A percentile compares a stretch with the other conserved stretches of the same genome.
These are phyloP conservation scores for Micractinium conductrix DNA, from an alignment of 139 green algal species.

Conservation along the genomic window DNA sequence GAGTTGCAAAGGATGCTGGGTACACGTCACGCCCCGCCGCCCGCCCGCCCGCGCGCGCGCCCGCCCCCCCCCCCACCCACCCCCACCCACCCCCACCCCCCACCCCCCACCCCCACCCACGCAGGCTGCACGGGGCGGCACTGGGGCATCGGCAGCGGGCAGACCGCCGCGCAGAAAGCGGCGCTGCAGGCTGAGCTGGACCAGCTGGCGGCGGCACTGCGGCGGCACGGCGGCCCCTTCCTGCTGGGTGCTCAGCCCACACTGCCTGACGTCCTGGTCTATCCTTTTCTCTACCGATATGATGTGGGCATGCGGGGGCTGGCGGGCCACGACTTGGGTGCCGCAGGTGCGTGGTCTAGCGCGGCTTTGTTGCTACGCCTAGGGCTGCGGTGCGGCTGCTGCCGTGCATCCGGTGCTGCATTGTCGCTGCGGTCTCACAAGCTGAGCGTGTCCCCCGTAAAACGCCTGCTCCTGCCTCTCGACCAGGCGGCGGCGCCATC, in stretches of 20 bases:
- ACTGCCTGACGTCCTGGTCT: conserved; percentile 50
- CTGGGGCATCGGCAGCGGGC: conserved; percentile 58
- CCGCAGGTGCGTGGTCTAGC: too few relatives aligned
- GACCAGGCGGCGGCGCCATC: conserved; percentile 22
- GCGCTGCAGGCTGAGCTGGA: conserved; percentile 43
- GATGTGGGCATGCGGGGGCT: conserved; percentile 23
- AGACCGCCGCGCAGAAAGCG: conserved; percentile 42
- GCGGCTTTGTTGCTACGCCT: too few relatives aligned
- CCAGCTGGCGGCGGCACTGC: conserved; percentile 1
- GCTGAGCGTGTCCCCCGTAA: too few relatives aligned
- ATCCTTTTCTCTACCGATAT: conserved; percentile 55
- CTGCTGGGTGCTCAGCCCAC: conserved; percentile 36
- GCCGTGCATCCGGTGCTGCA: too few relatives aligned
- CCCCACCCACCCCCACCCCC: background rate
- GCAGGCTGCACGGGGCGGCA: conserved; percentile 23
- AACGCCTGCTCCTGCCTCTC: too few relatives aligned
- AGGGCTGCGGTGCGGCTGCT: background rate
- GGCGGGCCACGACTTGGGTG: conserved; percentile 27
- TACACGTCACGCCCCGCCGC: too few relatives aligned
- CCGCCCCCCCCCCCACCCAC: background rate
- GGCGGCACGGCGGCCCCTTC: conserved; percentile 45
- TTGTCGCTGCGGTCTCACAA: too few relatives aligned
- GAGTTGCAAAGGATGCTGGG: too few relatives aligned
- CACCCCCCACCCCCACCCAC: too few relatives aligned
- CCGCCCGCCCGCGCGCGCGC: too few relatives aligned